A percentile compares a stretch with the other conserved stretches of the same genome.
These are phyloP conservation scores for Rhododendron vialii DNA, from an alignment of 148 eudicot genomes.

Conservation along the genomic window DNA sequence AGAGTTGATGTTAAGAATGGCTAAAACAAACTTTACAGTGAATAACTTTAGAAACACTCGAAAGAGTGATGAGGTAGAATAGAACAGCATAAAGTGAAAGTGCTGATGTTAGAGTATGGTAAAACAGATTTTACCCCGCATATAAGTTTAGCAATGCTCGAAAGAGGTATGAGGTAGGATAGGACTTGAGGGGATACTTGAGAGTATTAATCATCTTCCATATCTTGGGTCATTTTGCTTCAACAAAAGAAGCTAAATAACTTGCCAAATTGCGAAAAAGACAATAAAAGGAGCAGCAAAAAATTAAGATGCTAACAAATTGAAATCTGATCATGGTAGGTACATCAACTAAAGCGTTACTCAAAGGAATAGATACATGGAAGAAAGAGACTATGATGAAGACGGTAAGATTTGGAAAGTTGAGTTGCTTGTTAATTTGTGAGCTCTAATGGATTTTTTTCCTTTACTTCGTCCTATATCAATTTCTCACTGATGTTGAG, in stretches of 20 bases:
- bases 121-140: background rate
- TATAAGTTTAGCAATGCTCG: background rate
- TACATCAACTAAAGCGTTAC: slow-evolving; percentile 50
- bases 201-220: background rate
- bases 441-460: background rate
- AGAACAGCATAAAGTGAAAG: too few species aligned
- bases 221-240: background rate
- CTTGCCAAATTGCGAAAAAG: background rate
- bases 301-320: background rate
- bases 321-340: slow-evolving; percentile 22
- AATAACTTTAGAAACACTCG: too few species aligned
- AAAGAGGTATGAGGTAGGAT: background rate
- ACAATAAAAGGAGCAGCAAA: background rate
- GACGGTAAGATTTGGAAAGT: slow-evolving; percentile 22
- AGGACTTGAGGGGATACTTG: background rate
- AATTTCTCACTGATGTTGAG: background rate
- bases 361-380: slow-evolving; percentile 60
- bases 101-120: background rate
- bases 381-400: slow-evolving; percentile 49
- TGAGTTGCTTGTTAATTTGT: background rate
- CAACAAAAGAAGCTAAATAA: background rate
- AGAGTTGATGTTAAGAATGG: background rate
- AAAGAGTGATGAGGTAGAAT: too few species aligned
- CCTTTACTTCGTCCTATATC: background rate
- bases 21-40: too few species aligned